These are phyloP conservation scores for Claviceps maximensis DNA, from an alignment of 2,329 filamentous ascomycete genomes.

Conservation along the genomic window DNA sequence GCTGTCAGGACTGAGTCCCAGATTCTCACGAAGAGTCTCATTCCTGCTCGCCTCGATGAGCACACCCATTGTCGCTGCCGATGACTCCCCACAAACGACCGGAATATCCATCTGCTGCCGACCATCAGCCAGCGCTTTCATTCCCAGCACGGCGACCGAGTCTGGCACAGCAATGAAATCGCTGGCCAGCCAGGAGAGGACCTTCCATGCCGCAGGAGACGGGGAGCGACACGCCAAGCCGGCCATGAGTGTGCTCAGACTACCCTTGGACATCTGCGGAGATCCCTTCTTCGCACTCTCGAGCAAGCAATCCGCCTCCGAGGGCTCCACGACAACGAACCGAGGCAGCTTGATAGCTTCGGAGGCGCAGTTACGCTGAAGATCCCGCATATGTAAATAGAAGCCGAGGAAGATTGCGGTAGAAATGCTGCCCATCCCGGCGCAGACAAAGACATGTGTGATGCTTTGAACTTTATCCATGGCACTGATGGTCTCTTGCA, in stretches of 20 bases:
- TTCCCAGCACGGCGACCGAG: constrained; percentile 5
- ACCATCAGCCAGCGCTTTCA: constrained; percentile 7
- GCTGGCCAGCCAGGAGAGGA: constrained; percentile 8
- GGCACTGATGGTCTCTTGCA: constrained; percentile 4
- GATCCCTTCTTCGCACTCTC: constrained; percentile 8
- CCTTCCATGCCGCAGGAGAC: constrained; percentile 9
- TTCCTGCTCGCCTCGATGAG: constrained; percentile 1
- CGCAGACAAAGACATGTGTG: constrained; percentile 9
- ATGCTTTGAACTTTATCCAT: constrained; percentile 1
- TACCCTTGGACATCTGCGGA: background rate
- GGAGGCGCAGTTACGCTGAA: background rate
- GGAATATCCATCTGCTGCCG: constrained; percentile 4
- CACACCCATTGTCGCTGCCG: constrained; percentile 8
- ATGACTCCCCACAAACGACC: constrained; percentile 8
- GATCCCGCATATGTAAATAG: background rate
- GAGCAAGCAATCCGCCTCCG: constrained; percentile 7
- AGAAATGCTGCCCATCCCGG: constrained; percentile 8
- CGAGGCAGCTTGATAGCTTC: background rate
- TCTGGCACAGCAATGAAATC: constrained; percentile 9
- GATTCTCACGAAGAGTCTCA: background rate
- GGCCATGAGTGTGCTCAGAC: constrained; percentile 7
- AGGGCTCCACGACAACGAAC: constrained; percentile 8
- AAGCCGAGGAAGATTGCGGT: constrained; percentile 7
- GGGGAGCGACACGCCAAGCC: constrained; percentile 8
- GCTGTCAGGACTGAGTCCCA: constrained; percentile 5